Base-by-base conservation (phyloP, 768 basidiomycete genomes). In the Hygrophorus russula region DNA sequence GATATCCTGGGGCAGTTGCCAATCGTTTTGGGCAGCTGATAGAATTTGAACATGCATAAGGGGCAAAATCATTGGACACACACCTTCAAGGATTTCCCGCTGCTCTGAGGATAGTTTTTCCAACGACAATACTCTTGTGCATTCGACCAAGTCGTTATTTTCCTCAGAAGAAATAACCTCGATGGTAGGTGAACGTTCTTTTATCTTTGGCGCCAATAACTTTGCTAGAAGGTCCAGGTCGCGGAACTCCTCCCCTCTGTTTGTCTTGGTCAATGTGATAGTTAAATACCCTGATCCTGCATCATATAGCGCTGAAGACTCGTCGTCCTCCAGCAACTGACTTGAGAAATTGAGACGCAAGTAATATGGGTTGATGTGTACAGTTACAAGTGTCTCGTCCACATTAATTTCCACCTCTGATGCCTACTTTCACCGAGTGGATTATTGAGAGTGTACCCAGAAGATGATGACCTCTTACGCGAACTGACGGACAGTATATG, bases 341-440 rank as follows among this genome's bases (percentile, higher is more conserved):
- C 82, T 72, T 20, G 81, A 67, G 57, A 92, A 88, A 53, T 79
- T 77, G 48, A 92, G 69, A 1, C 86, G 80, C 42, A 91, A 69
- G 53, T 83, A 91, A 56, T 90, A 92, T 1, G 88, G 88, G 46
- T 83, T 85, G 57, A 89, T 73, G 53, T 90, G 78, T 32, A 88
- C 63, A 14, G 76, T 78, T 56, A 90, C 69, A 38, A 82, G 60
- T 19, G 74, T 74, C 42, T 75, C 75, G 54, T 86, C 81, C 44
- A 87, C 76, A 49, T 82, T 69, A 39, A 88, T 80, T 58, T 90
- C 88, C 27, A 80, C 75, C 50, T 90, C 88, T 33, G 80, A 74
- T 9, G 88, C 84, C 87, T 90, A 73, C 59, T 67, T 64, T 49
- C 31, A 51, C 45, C 42, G 41, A 35, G 43, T 36, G 28, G 43